These are phyloP conservation scores for Phytophthora aleatoria DNA, from an alignment of 352 stramenopile species.

Conservation along the genomic window DNA sequence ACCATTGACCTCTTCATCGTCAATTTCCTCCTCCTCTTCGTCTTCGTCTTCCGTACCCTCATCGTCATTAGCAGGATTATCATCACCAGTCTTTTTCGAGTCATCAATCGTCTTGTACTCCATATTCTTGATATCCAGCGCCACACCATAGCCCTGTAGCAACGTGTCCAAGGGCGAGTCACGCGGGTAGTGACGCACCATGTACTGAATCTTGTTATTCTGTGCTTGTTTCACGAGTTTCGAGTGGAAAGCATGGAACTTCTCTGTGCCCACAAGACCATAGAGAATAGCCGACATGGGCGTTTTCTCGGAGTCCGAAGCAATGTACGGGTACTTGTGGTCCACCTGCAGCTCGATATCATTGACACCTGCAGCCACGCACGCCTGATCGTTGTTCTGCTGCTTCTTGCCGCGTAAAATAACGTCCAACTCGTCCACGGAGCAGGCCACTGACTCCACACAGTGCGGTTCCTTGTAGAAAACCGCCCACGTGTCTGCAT, in stretches of 20 bases:
- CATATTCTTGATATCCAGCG: slow-evolving; percentile 97
- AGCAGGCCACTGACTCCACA: slow-evolving; percentile 69
- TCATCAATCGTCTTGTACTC: slow-evolving; percentile 97
- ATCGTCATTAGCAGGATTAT: slow-evolving; percentile 35
- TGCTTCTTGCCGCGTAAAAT: slow-evolving; percentile 36
- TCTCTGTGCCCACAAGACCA: slow-evolving; percentile 67
- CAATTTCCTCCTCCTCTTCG: slow-evolving; percentile 39
- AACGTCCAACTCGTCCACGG: slow-evolving; percentile 46
- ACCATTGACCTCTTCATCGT: slow-evolving; percentile 71
- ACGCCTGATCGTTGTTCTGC: slow-evolving; percentile 38
- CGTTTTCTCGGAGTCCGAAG: slow-evolving; percentile 10
- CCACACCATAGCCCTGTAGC: slow-evolving; percentile 92
- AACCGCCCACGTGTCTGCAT: slow-evolving; percentile 69
- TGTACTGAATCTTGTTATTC: slow-evolving; percentile 72
- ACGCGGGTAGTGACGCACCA: slow-evolving; percentile 79
- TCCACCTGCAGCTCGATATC: slow-evolving; percentile 72
- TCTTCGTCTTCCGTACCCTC: slow-evolving; percentile 44
- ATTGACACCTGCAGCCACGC: slow-evolving; percentile 66
- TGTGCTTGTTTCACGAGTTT: slow-evolving; percentile 64
- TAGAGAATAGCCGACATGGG: slow-evolving; percentile 80
- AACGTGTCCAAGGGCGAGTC: slow-evolving; percentile 74
- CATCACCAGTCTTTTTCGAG: slow-evolving; percentile 60
- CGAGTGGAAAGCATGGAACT: slow-evolving; percentile 76
- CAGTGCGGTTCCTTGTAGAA: slow-evolving; percentile 73
- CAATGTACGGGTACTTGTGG: slow-evolving; percentile 69